phyloP scores from a whole-genome alignment of 2,329 filamentous ascomycete genomes.

The Sarocladium oryzae region DNA sequence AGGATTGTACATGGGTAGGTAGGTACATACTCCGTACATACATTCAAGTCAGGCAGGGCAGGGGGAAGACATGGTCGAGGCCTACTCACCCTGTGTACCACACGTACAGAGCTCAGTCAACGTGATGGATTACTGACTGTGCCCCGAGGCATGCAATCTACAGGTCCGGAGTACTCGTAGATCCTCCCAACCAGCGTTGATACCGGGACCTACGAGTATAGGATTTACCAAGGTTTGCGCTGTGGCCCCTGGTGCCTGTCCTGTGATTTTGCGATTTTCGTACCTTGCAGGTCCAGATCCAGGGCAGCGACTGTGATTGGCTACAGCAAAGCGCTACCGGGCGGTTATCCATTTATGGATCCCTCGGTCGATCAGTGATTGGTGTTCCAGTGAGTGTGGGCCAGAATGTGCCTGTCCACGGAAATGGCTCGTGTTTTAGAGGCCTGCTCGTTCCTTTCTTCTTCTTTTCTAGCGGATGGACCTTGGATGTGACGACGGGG shows the following conservation, averaged over 20 bases:
- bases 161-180: no score
- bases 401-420: no score
- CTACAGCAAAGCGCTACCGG: neutral
- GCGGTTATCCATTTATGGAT: conserved; percentile 5
- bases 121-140: no score
- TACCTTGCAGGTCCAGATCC: conserved; percentile 8
- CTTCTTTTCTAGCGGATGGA: no score
- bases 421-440: neutral
- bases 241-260: conserved; percentile 2
- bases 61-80: neutral
- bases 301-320: conserved; percentile 2
- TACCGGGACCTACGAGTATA: no score
- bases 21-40: no score
- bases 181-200: no score
- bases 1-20: no score
- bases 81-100: neutral
- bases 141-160: no score
- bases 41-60: no score
- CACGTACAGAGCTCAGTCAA: no score
- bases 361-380: neutral
- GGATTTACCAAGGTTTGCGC: neutral
- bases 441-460: neutral
- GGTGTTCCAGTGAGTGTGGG: neutral
- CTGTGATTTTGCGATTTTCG: conserved; percentile 9
- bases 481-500: no score